A percentile compares a stretch with the other conserved stretches of the same genome.
Conservation (phyloP, 75 land plant genomes). For the Selaginella moellendorffii region DNA sequence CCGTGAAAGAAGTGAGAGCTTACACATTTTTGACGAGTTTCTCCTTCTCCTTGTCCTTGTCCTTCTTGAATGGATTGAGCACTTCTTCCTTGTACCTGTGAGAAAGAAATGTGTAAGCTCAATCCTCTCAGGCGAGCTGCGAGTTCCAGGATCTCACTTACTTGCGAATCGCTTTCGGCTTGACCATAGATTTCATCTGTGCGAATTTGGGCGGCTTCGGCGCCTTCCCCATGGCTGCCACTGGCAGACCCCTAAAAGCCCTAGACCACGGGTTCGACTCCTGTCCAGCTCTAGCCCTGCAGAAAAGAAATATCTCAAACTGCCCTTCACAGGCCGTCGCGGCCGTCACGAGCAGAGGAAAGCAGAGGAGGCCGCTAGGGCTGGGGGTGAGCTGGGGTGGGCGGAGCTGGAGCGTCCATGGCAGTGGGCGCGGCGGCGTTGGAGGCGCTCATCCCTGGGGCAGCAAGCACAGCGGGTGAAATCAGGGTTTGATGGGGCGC, state of each 20-base stretch:
- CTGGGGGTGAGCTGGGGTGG: neutral
- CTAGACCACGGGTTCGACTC: neutral
- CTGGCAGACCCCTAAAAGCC: neutral
- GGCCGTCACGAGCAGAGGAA: neutral
- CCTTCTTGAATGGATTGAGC: slow-evolving; percentile 61
- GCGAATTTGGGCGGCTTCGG: slow-evolving; percentile 83
- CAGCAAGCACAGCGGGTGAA: no score
- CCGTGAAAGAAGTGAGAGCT: slow-evolving; percentile 9
- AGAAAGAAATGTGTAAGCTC: neutral
- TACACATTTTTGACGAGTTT: slow-evolving; percentile 85
- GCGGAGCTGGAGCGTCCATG: neutral
- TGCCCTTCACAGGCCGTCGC: neutral
- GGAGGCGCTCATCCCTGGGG: neutral
- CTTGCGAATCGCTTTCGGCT: slow-evolving; percentile 47
- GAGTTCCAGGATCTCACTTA: slow-evolving; percentile 9
- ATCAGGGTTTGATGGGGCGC: neutral
- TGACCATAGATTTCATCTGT: slow-evolving; percentile 59
- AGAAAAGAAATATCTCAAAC: neutral
- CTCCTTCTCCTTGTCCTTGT: slow-evolving; percentile 31
- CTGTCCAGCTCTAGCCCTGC: neutral
- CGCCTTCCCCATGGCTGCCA: slow-evolving; percentile 56
- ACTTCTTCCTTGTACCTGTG: slow-evolving; percentile 76
- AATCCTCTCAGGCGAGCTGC: neutral
- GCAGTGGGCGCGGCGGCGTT: neutral
- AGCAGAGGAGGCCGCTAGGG: no score